Base-by-base conservation (phyloP, 1,284 basidiomycete genomes). In the Mrakiaceae sp. region DNA sequence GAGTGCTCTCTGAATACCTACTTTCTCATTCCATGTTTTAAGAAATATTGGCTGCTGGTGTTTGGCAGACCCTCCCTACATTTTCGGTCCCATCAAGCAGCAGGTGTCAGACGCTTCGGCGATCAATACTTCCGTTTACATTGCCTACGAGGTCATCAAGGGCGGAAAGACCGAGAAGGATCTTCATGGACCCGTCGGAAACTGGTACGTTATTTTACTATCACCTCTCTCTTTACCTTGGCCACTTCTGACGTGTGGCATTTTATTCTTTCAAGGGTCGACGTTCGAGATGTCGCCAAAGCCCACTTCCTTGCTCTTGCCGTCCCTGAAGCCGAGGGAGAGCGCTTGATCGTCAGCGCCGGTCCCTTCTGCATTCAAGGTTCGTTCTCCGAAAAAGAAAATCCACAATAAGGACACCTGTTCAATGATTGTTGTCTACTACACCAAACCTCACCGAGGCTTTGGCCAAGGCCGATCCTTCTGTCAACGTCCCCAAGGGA, bases 1-100 rank as follows among this genome's bases (percentile, higher is more conserved):
- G n/a, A n/a, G n/a, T n/a, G n/a, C n/a, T n/a, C n/a, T n/a, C n/a
- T n/a, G n/a, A n/a, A n/a, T n/a, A n/a, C n/a, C n/a, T n/a, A n/a
- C n/a, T n/a, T n/a, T n/a, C n/a, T n/a, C n/a, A n/a, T n/a, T n/a
- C n/a, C n/a, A n/a, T n/a, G n/a, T n/a, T n/a, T n/a, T n/a, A n/a
- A n/a, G n/a, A n/a, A n/a, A n/a, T n/a, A n/a, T n/a, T n/a, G n/a
- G n/a, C n/a, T n/a, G n/a, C n/a, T n/a, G n/a, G n/a, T n/a, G n/a
- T n/a, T n/a, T n/a, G n/a, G n/a, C n/a, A n/a, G n/a, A 81, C 71
- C 85, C 86, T 5, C 76, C 77, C 5, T 58, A 58, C 44, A 51
- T 61, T 48, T 27, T 63, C n/a, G 60, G 60, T 7, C 60, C 60
- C 4, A 50, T 63, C 40, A 44, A 71, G 12, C 72, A 73, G 51